These are phyloP conservation scores for Leccinellum albellum DNA, from an alignment of 768 basidiomycete genomes.

Conservation along the genomic window DNA sequence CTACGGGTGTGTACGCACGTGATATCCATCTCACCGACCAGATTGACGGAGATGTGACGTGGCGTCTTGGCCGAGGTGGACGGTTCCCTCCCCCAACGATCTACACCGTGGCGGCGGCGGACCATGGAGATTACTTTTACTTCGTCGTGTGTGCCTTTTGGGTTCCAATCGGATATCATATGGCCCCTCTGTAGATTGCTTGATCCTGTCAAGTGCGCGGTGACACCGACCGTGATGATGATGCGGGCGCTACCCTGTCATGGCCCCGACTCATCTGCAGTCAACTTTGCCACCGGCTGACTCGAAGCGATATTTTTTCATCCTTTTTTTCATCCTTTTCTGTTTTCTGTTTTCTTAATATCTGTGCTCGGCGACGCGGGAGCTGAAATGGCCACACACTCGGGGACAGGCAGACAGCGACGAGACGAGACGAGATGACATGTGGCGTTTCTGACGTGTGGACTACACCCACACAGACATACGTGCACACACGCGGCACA, in stretches of 20 bases:
- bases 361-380: background rate
- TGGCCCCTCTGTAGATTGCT: background rate
- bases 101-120: background rate
- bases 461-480: background rate
- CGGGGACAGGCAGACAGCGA: background rate
- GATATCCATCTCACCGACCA: background rate
- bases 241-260: background rate
- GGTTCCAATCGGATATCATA: background rate
- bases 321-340: background rate
- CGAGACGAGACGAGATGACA: background rate
- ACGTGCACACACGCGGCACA: background rate
- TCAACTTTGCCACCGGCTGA: background rate
- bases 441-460: background rate
- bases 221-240: background rate
- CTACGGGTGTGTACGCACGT: background rate
- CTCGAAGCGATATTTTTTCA: background rate
- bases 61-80: background rate
- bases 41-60: background rate
- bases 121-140: background rate
- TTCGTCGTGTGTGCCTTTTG: background rate
- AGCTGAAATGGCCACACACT: background rate
- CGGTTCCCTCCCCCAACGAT: background rate
- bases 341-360: background rate
- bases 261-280: background rate
- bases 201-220: background rate